These are phyloP conservation scores for Stachybotrys echinatus DNA, from an alignment of 2,329 filamentous ascomycete genomes.

Conservation along the genomic window DNA sequence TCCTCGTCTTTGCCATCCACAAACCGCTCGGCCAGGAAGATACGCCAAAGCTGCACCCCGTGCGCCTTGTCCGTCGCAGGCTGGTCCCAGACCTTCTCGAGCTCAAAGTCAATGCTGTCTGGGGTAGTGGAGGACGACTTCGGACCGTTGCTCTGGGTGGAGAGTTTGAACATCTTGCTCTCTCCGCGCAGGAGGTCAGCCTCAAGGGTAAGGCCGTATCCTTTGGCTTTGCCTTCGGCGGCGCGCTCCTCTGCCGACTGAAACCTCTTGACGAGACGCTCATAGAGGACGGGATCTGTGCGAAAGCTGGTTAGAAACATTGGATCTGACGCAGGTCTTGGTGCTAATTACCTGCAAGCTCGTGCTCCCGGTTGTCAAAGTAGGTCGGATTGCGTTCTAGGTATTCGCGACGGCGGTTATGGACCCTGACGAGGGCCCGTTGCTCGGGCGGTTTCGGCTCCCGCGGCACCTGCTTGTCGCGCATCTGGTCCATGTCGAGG, in stretches of 20 bases:
- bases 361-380: conserved; percentile 52
- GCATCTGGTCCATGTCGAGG: conserved; percentile 2
- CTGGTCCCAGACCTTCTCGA: conserved; percentile 32
- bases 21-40: conserved; percentile 70
- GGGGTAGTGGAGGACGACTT: background rate
- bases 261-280: conserved; percentile 71
- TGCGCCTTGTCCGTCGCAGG: conserved; percentile 47
- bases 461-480: conserved; percentile 37
- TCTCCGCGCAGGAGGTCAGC: conserved; percentile 73
- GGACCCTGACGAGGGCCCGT: conserved; percentile 48
- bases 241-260: conserved; percentile 70
- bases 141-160: conserved; percentile 6
- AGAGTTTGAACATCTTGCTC: conserved; percentile 60
- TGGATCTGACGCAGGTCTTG: conserved; percentile 2
- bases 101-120: conserved; percentile 14
- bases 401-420: conserved; percentile 75
- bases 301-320: conserved; percentile 1
- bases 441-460: conserved; percentile 35
- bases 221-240: conserved; percentile 65
- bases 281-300: conserved; percentile 73
- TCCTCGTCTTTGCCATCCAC: conserved; percentile 69
- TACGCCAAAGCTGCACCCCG: conserved; percentile 63
- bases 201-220: conserved; percentile 74
- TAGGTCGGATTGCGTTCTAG: conserved; percentile 69
- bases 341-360: conserved; percentile 41